phyloP scores from a whole-genome alignment of 371 early-diverging fungal genomes.

The Rhizopus arrhizus region DNA sequence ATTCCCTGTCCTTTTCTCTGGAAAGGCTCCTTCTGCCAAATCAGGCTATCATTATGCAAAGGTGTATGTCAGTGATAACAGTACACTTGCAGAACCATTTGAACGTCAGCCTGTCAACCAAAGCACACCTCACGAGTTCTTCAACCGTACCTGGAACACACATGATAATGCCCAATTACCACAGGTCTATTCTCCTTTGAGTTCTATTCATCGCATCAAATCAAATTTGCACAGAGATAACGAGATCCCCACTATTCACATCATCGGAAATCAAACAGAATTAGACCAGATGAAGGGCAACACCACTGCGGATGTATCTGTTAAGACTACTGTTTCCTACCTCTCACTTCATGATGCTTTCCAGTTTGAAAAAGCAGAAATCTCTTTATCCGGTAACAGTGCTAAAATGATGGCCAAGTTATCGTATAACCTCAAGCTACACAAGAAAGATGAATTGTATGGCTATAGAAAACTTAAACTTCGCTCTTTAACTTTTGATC shows the following conservation, averaged over 20 bases:
- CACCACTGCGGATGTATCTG: not conserved
- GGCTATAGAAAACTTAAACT: conserved; percentile 34
- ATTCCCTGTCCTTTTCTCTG: conserved; percentile 12
- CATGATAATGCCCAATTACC: conserved; percentile 4
- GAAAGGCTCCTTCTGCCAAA: conserved; percentile 20
- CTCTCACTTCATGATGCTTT: conserved; percentile 4
- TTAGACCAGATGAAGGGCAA: conserved; percentile 13
- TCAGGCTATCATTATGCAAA: conserved; percentile 24
- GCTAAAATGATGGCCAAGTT: conserved; percentile 20
- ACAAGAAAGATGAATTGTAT: conserved; percentile 23
- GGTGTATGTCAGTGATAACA: not conserved
- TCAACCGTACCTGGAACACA: conserved; percentile 26
- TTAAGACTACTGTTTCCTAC: conserved; percentile 13
- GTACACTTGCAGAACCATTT: conserved; percentile 14
- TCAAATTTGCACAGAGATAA: conserved; percentile 26
- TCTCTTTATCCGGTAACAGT: conserved; percentile 28
- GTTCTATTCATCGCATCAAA: conserved; percentile 21
- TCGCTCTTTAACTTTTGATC: conserved; percentile 32
- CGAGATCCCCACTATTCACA: conserved; percentile 29
- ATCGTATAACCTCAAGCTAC: conserved; percentile 26
- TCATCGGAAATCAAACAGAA: conserved; percentile 16
- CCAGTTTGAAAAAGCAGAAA: not conserved
- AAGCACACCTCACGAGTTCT: conserved; percentile 21
- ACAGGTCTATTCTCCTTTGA: conserved; percentile 10
- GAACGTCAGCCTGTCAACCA: conserved; percentile 4